Evolutionary conservation across 179 eudicot genomes (phyloP).

Genomic region (Actinidia chinensis): DNA sequence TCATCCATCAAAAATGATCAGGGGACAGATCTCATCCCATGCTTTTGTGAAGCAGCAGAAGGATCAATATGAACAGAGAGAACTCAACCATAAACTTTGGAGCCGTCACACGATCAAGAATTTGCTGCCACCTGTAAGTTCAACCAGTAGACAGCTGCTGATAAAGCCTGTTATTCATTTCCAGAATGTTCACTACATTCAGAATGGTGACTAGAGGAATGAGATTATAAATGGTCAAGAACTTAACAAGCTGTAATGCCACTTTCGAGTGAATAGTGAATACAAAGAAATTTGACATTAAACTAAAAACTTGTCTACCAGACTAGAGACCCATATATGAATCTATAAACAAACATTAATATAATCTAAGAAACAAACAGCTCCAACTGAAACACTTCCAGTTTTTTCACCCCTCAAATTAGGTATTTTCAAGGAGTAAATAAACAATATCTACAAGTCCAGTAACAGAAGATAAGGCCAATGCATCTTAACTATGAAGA

Average conservation of each 20-base stretch:
- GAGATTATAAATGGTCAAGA: constrained; percentile 7
- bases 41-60: constrained; percentile 52
- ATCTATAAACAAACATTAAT: background rate
- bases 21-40: constrained; percentile 23
- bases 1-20: constrained; percentile 10
- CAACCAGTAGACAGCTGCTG: constrained; percentile 99
- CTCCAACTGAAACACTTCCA: background rate
- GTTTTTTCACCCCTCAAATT: background rate
- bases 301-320: background rate
- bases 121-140: constrained; percentile 97
- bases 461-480: background rate
- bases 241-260: constrained; percentile 1
- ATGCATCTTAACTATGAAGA: background rate
- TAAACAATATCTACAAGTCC: background rate
- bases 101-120: constrained; percentile 36
- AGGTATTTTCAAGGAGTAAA: background rate
- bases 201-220: constrained; percentile 30
- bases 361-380: background rate
- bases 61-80: constrained; percentile 53
- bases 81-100: constrained; percentile 53
- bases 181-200: constrained; percentile 58
- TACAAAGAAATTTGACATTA: background rate
- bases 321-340: background rate
- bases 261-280: background rate
- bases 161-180: constrained; percentile 92